These are phyloP conservation scores for Oryza glaberrima DNA, from an alignment of 176 grass and related monocot species.

Conservation along the genomic window DNA sequence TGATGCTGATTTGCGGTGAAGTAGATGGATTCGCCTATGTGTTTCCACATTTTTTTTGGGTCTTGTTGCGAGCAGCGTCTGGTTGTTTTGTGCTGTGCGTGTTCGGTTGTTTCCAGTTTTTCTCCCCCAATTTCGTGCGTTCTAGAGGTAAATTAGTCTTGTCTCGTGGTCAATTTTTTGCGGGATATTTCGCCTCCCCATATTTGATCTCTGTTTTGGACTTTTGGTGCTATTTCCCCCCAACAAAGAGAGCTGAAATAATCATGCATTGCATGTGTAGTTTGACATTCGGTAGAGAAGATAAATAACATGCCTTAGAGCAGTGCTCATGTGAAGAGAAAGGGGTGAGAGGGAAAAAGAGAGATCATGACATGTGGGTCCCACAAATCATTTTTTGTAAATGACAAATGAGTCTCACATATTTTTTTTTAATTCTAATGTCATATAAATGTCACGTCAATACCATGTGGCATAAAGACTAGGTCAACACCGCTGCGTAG, in stretches of 20 bases:
- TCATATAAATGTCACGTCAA: too few species aligned
- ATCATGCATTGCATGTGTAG: not conserved
- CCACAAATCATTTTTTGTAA: too few species aligned
- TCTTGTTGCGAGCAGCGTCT: conserved; percentile 6
- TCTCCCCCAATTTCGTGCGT: not conserved
- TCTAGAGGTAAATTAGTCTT: not conserved
- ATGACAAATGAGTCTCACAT: too few species aligned
- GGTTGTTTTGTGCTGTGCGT: conserved; percentile 12
- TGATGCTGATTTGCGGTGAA: not conserved
- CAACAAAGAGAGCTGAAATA: not conserved
- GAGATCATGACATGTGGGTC: too few species aligned
- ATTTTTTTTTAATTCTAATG: too few species aligned
- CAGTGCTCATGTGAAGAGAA: too few species aligned
- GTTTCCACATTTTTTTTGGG: not conserved
- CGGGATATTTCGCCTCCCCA: not conserved
- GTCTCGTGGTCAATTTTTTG: not conserved
- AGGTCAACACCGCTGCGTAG: too few species aligned
- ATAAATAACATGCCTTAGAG: not conserved
- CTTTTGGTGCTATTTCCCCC: not conserved
- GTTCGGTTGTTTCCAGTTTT: not conserved
- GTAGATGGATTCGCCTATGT: not conserved
- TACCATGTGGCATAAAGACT: too few species aligned
- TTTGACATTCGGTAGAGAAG: not conserved
- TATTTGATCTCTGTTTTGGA: not conserved
- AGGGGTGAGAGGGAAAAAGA: too few species aligned